Percentiles rank a stretch among this genome's conserved stretches.
Evolutionary conservation across 306 rosid species (phyloP).

Genomic region (Betula pendula): DNA sequence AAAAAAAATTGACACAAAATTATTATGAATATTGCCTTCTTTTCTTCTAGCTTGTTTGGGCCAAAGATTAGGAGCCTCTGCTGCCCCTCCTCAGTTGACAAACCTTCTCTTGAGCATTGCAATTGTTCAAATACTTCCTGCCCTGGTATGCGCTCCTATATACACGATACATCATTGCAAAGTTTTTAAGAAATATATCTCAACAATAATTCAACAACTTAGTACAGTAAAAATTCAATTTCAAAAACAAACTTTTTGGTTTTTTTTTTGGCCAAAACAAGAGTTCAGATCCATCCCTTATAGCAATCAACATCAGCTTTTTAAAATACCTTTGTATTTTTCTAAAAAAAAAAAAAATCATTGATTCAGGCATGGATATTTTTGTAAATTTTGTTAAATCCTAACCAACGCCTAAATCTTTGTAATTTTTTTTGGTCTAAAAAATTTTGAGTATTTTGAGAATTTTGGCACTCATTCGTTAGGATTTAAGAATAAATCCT

Average conservation of each 20-base stretch:
- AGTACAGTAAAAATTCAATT: background rate
- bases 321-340: no score
- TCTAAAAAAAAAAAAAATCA: no score
- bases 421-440: no score
- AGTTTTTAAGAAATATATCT: background rate
- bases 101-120: conserved; percentile 72
- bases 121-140: conserved; percentile 79
- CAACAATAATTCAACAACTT: background rate
- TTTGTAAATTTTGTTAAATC: no score
- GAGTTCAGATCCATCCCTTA: background rate
- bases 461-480: no score
- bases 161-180: background rate
- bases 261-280: background rate
- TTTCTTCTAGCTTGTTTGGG: conserved; percentile 84
- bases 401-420: no score
- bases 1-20: background rate
- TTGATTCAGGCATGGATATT: no score
- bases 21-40: conserved; percentile 41
- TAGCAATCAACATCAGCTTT: no score
- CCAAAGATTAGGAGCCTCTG: conserved; percentile 72
- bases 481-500: no score
- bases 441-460: no score
- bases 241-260: background rate
- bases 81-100: conserved; percentile 68
- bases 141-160: conserved; percentile 74